Evolutionary conservation across 768 basidiomycete species (phyloP).

Genomic region (Leccinum obscurum): DNA sequence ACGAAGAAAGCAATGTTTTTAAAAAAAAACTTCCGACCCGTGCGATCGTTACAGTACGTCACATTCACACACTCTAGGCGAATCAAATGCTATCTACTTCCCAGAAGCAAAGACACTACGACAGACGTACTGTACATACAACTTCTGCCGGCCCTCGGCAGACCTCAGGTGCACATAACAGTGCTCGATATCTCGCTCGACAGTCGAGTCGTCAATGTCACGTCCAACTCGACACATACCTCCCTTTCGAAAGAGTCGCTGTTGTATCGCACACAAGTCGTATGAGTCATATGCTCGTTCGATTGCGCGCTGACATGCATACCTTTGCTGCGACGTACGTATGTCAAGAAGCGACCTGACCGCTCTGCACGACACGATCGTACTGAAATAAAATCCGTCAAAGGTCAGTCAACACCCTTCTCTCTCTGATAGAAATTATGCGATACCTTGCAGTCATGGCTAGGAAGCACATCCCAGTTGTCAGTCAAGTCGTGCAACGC

Average conservation of each 20-base stretch:
- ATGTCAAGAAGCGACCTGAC: slow-evolving; percentile 19
- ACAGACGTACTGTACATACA: not conserved
- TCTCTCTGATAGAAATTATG: not conserved
- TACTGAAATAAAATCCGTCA: slow-evolving; percentile 9
- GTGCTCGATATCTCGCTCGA: not conserved
- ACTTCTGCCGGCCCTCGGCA: not conserved
- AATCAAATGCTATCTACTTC: too few relatives aligned
- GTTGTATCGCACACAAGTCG: not conserved
- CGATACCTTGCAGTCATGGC: slow-evolving; percentile 21
- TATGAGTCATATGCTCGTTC: not conserved
- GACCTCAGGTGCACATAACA: not conserved
- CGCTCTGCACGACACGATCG: slow-evolving; percentile 18
- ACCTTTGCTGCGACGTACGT: not conserved
- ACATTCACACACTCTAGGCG: not conserved
- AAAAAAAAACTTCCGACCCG: slow-evolving; percentile 3
- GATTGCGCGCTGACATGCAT: not conserved
- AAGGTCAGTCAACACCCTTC: not conserved
- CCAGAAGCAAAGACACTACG: too few relatives aligned
- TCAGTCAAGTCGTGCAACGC: not conserved
- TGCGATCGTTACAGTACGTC: not conserved
- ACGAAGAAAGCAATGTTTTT: not conserved
- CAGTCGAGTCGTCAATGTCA: not conserved
- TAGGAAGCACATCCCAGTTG: not conserved
- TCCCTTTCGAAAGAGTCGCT: not conserved
- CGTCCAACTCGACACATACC: not conserved